phyloP scores from a whole-genome alignment of 805 yeast species.

The Yarrowia bubula region DNA sequence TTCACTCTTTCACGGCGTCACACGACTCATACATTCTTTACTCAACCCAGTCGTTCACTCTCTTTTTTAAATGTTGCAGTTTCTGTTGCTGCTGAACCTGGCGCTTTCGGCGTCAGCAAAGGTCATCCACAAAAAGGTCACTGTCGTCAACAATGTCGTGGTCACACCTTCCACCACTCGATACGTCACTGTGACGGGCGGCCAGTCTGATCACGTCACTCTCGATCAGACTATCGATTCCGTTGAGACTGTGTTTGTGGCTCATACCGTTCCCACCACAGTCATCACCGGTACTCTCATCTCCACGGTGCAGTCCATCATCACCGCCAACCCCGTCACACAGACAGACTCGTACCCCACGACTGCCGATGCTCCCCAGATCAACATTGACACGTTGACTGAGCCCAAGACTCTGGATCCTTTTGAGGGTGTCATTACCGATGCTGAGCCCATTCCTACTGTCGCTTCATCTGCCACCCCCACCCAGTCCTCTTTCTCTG shows the following conservation, averaged over 20 bases:
- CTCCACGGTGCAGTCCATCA: constrained; percentile 37
- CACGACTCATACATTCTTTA: constrained; percentile 10
- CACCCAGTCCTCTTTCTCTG: constrained; percentile 27
- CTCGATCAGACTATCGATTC: constrained; percentile 33
- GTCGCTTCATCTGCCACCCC: constrained; percentile 30
- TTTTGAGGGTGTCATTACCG: constrained; percentile 29
- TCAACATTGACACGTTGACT: constrained; percentile 5
- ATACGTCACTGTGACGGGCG: constrained; percentile 31
- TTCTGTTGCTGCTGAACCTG: constrained; percentile 15
- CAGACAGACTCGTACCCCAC: constrained; percentile 38
- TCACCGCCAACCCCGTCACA: constrained; percentile 39
- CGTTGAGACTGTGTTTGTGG: constrained; percentile 37
- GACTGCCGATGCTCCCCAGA: constrained; percentile 29
- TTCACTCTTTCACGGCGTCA: constrained; percentile 16
- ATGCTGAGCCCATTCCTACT: constrained; percentile 30
- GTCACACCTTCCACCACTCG: constrained; percentile 29
- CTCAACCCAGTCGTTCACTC: neutral
- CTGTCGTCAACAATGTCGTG: constrained; percentile 27
- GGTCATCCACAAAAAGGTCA: constrained; percentile 22
- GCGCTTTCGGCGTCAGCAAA: constrained; percentile 21
- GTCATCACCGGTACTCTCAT: constrained; percentile 38
- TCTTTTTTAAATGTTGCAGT: constrained; percentile 1
- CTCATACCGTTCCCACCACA: constrained; percentile 38
- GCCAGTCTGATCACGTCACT: constrained; percentile 28
- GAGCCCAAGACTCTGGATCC: constrained; percentile 36